Conservation (phyloP, 495 filamentous ascomycete genomes). For the Annulohypoxylon nitens region DNA sequence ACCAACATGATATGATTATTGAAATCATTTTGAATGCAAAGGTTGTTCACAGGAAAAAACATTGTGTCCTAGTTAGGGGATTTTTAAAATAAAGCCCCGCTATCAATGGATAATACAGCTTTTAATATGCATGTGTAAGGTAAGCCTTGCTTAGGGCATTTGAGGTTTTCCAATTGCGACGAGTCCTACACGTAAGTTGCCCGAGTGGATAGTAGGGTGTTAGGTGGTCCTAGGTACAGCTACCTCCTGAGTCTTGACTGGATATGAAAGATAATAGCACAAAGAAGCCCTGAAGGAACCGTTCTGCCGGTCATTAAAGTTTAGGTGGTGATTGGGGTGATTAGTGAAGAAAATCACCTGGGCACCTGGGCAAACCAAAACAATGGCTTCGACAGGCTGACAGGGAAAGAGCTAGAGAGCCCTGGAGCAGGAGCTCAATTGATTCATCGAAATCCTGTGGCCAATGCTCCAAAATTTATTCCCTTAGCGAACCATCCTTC, state of each 20-base stretch:
- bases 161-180: background rate
- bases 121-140: slow-evolving; percentile 14
- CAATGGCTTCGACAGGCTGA: too few species aligned
- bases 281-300: background rate
- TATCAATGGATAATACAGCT: slow-evolving; percentile 21
- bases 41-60: background rate
- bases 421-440: background rate
- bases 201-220: background rate
- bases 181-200: background rate
- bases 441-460: slow-evolving; percentile 1
- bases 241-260: background rate
- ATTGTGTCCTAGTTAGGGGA: slow-evolving; percentile 4
- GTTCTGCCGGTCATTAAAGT: background rate
- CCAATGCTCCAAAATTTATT: slow-evolving; percentile 32
- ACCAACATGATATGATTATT: slow-evolving; percentile 5
- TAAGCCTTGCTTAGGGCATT: background rate
- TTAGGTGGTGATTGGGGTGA: background rate
- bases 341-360: background rate
- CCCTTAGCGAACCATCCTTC: slow-evolving; percentile 38
- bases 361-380: background rate
- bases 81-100: slow-evolving; percentile 34
- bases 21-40: background rate
- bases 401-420: too few species aligned
- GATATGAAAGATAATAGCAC: background rate
- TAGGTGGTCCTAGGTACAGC: background rate